Evolutionary conservation across 176 grass and related monocot species (phyloP), one percentile per base, ranked within the genome.

Genomic region (Eragrostis nindensis): DNA sequence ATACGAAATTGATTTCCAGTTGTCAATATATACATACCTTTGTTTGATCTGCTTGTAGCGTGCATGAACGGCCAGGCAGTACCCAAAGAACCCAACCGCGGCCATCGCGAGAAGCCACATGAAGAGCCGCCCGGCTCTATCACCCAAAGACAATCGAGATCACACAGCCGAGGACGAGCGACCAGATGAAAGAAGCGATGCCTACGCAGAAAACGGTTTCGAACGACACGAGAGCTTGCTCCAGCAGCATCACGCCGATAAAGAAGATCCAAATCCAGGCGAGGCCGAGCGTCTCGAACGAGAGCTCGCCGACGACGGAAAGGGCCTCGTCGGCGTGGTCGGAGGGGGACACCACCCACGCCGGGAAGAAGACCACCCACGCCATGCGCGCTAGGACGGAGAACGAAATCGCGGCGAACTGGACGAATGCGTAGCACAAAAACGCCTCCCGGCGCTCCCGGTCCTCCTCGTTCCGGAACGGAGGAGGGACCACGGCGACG

Each of bases 391-490:
- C 70, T 3, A 72, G 11, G 18, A 53, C 32, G 32, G 4, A 0
- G 9, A 2, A 5, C 18, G 6, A 2, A 1, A 48, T 8, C 5
- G 3, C 2, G 8, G 11, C 0, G 27, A 18, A 9, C 0, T 1
- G 9, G 4, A 10, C 0, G 30, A 56, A 55, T 2, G 0, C 1
- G 18, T 22, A 1, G 12, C 0, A 24, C 11, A 40, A 11, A 1
- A 12, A 7, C 9, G 1, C 32, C 3, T 56, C 48, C 5, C 19
- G 0, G 11, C 0, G 30, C 19, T 54, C 1, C 70, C 54, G 18
- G 5, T 2, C 21, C 8, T 39, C 5, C 0, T 55, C 19, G 5
- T 8, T 19, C 16, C 52, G 16, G 18, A 3, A 56, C 11, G 19
- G 2, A 38, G 30, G 2, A 7, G 1, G n/a, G 5, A 11, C 50